Conservation (phyloP, 2,329 filamentous ascomycete genomes). For the Aureobasidium sp. region DNA sequence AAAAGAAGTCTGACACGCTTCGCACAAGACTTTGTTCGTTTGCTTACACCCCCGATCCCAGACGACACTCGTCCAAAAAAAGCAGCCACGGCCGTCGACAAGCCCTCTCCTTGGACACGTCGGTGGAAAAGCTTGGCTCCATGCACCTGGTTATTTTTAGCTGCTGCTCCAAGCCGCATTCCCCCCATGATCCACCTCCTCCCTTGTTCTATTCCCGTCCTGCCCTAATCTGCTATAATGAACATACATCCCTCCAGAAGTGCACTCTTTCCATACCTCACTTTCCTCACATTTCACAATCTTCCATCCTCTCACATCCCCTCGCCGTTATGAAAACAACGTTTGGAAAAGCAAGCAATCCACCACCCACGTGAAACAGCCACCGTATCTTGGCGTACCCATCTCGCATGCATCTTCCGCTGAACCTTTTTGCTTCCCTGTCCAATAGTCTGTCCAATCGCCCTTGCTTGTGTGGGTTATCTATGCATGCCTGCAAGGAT, state of each 20-base stretch:
- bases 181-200: too few relatives aligned
- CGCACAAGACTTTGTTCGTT: neutral
- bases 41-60: neutral
- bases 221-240: neutral
- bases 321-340: neutral
- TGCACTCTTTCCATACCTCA: neutral
- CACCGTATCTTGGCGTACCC: neutral
- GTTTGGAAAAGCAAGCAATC: conserved; percentile 6
- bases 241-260: too few relatives aligned
- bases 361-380: neutral
- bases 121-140: neutral
- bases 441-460: neutral
- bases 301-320: neutral
- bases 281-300: neutral
- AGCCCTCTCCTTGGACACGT: neutral
- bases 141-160: neutral
- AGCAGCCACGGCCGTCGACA: conserved; percentile 1
- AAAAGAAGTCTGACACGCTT: neutral
- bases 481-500: neutral
- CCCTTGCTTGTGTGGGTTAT: neutral
- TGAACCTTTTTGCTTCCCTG: neutral
- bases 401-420: neutral
- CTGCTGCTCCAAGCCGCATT: neutral
- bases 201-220: neutral
- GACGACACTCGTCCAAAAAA: neutral